A percentile compares a stretch with the other conserved stretches of the same genome.
phyloP scores from a whole-genome alignment of 495 filamentous ascomycete genomes.

The Penicillium angulare region DNA sequence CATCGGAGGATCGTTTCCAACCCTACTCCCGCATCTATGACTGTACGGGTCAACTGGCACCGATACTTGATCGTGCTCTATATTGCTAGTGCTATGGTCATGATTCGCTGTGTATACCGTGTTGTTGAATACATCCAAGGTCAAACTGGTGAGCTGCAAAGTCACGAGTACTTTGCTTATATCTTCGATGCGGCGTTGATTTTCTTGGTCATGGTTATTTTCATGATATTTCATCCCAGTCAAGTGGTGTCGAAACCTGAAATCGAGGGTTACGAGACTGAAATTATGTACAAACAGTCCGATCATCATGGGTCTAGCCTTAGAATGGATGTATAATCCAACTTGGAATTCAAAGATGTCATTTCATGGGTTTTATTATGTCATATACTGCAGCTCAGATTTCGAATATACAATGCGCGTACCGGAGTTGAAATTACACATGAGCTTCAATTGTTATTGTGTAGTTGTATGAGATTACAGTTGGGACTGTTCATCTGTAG shows the following conservation, averaged over 20 bases:
- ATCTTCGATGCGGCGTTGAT: constrained; percentile 61
- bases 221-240: constrained; percentile 34
- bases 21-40: constrained; percentile 19
- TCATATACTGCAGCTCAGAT: too few species aligned
- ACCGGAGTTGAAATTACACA: too few species aligned
- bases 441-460: too few species aligned
- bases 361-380: too few species aligned
- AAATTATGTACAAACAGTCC: background rate
- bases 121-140: constrained; percentile 62
- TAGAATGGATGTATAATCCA: too few species aligned
- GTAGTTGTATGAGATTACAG: too few species aligned
- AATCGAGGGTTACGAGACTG: background rate
- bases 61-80: constrained; percentile 48
- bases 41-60: constrained; percentile 41
- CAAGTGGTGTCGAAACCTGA: background rate
- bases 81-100: constrained; percentile 48
- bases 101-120: constrained; percentile 61
- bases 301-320: too few species aligned
- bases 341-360: too few species aligned
- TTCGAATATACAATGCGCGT: too few species aligned
- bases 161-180: constrained; percentile 58
- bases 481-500: too few species aligned
- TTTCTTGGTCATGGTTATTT: constrained; percentile 49
- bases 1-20: constrained; percentile 29
- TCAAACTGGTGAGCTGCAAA: constrained; percentile 45